Evolutionary conservation across 2,329 filamentous ascomycete genomes (phyloP).

Genomic region (Trichoderma sp.): DNA sequence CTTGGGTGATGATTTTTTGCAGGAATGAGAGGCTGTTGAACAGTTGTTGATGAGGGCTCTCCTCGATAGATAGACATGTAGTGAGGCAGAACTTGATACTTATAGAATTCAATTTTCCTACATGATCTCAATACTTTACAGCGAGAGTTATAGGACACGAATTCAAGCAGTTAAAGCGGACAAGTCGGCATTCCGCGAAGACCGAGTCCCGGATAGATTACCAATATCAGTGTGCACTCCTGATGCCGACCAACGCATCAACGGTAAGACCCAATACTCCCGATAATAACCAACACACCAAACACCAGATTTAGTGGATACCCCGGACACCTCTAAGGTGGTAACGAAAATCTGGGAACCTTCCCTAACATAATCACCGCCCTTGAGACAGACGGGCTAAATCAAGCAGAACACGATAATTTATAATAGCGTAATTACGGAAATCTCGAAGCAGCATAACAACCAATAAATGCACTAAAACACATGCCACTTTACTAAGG

Average conservation of each 20-base stretch:
- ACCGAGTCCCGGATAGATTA: neutral
- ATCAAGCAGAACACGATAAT: too few species aligned
- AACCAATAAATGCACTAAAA: too few species aligned
- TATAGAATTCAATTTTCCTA: neutral
- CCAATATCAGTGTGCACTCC: neutral
- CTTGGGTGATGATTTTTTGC: neutral
- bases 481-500: too few species aligned
- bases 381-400: too few species aligned
- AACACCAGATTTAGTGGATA: too few species aligned
- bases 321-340: too few species aligned
- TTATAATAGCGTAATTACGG: too few species aligned
- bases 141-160: neutral
- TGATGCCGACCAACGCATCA: neutral
- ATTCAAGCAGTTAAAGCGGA: neutral
- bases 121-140: neutral
- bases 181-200: neutral
- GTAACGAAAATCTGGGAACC: too few species aligned
- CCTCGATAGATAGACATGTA: neutral
- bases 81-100: neutral
- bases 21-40: neutral
- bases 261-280: too few species aligned
- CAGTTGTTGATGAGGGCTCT: neutral
- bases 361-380: too few species aligned
- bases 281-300: too few species aligned
- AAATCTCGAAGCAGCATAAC: too few species aligned